A percentile compares a stretch with the other conserved stretches of the same genome.
These are phyloP conservation scores for Capsella bursapastoris DNA, from an alignment of 345 rosid species.

Conservation along the genomic window DNA sequence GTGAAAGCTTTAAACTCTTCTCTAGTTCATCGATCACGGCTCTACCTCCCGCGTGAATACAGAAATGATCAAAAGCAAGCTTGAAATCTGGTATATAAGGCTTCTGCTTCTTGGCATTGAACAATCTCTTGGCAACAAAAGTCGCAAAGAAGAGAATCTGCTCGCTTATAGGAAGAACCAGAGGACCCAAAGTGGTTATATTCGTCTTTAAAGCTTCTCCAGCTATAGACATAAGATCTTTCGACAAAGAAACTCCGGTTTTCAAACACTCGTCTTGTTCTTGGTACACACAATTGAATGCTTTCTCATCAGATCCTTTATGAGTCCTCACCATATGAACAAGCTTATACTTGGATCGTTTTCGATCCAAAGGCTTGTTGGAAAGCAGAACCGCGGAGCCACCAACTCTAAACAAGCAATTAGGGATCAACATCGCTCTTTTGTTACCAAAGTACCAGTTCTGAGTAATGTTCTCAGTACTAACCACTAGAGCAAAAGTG, in stretches of 20 bases:
- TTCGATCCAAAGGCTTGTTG: constrained; percentile 57
- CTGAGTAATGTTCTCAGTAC: constrained; percentile 90
- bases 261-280: constrained; percentile 78
- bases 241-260: constrained; percentile 88
- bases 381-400: constrained; percentile 80
- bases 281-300: constrained; percentile 79
- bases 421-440: constrained; percentile 85
- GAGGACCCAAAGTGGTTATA: constrained; percentile 83
- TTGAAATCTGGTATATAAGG: constrained; percentile 84
- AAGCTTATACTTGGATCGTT: constrained; percentile 76
- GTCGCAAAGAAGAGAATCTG: constrained; percentile 74
- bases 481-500: constrained; percentile 74
- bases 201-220: constrained; percentile 84
- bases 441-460: constrained; percentile 93
- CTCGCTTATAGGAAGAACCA: constrained; percentile 89
- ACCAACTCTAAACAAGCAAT: constrained; percentile 87
- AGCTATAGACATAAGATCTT: constrained; percentile 82
- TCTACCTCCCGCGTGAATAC: constrained; percentile 90
- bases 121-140: constrained; percentile 58
- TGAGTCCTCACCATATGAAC: constrained; percentile 85
- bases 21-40: constrained; percentile 90
- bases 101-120: constrained; percentile 56
- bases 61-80: constrained; percentile 89
- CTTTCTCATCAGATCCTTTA: constrained; percentile 80
- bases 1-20: constrained; percentile 80